Evolutionary conservation across 163 green algal genomes (phyloP).

Genomic region (Prototheca wickerhamii): DNA sequence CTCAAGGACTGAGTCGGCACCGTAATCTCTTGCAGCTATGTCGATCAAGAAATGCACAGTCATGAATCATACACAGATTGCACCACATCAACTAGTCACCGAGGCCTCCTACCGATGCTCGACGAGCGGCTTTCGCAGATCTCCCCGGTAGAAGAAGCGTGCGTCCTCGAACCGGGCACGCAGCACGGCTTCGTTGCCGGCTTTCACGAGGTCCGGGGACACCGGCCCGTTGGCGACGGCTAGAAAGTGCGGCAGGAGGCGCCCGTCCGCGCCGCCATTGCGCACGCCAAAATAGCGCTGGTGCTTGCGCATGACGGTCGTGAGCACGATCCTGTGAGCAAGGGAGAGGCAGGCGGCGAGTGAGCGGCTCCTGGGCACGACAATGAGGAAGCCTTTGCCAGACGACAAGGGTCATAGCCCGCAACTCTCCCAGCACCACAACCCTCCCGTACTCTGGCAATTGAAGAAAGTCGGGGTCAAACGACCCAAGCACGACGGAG

Average conservation of each 20-base stretch:
- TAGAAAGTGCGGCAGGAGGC: slow-evolving; percentile 86
- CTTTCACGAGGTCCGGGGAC: slow-evolving; percentile 33
- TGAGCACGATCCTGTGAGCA: slow-evolving; percentile 73
- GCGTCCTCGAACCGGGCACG: slow-evolving; percentile 91
- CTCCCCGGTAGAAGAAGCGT: slow-evolving; percentile 90
- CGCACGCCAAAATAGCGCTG: slow-evolving; percentile 98
- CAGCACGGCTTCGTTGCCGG: slow-evolving; percentile 83
- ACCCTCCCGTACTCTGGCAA: slow-evolving; percentile 71
- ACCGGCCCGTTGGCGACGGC: slow-evolving; percentile 89
- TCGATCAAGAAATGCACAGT: neutral
- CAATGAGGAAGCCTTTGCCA: no score
- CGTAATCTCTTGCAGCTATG: no score
- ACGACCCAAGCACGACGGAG: slow-evolving; percentile 68
- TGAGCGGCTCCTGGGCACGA: neutral
- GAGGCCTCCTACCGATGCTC: slow-evolving; percentile 7
- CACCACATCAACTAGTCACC: neutral
- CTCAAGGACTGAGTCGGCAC: no score
- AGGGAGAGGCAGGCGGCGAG: neutral
- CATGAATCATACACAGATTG: neutral
- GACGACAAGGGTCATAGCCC: no score
- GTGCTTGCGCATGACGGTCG: slow-evolving; percentile 99
- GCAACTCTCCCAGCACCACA: no score
- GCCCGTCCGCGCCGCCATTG: slow-evolving; percentile 21
- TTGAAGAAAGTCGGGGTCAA: slow-evolving; percentile 73
- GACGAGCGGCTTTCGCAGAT: slow-evolving; percentile 64